These are phyloP conservation scores for Xylaria sp. DNA, from an alignment of 2,329 filamentous ascomycete genomes.

Conservation along the genomic window DNA sequence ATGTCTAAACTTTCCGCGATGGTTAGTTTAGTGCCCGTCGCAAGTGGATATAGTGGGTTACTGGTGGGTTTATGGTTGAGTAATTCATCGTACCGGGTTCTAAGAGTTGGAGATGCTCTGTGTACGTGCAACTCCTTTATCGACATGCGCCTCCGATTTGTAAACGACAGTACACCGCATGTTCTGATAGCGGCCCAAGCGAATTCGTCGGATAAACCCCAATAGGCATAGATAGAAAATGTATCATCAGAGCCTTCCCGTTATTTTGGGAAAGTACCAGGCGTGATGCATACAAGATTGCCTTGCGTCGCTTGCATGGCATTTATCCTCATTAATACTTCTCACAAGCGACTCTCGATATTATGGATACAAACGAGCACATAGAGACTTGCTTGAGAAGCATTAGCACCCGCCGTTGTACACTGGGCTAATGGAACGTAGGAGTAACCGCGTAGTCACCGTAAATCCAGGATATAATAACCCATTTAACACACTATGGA, in stretches of 20 bases:
- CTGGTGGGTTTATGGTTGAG: constrained; percentile 3
- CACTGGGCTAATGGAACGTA: too few relatives aligned
- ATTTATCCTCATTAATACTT: too few relatives aligned
- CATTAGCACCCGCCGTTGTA: too few relatives aligned
- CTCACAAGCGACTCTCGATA: too few relatives aligned
- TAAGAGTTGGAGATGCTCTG: constrained; percentile 2
- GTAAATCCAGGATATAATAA: neutral
- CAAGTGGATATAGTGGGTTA: constrained; percentile 8
- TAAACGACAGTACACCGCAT: neutral
- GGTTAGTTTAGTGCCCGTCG: constrained; percentile 21
- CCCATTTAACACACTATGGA: neutral
- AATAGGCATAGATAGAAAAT: too few relatives aligned
- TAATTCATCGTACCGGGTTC: neutral
- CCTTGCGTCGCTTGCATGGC: too few relatives aligned
- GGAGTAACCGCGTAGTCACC: too few relatives aligned
- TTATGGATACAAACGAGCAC: too few relatives aligned
- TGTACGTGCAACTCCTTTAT: neutral
- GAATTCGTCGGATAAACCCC: neutral
- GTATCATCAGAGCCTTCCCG: too few relatives aligned
- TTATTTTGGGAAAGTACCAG: too few relatives aligned
- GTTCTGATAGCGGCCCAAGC: neutral
- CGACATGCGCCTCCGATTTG: neutral
- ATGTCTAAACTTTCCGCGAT: neutral
- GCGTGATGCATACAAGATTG: too few relatives aligned
- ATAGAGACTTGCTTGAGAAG: too few relatives aligned